Base-by-base conservation (phyloP, 495 filamentous ascomycete genomes). In the Immersiella caudata region DNA sequence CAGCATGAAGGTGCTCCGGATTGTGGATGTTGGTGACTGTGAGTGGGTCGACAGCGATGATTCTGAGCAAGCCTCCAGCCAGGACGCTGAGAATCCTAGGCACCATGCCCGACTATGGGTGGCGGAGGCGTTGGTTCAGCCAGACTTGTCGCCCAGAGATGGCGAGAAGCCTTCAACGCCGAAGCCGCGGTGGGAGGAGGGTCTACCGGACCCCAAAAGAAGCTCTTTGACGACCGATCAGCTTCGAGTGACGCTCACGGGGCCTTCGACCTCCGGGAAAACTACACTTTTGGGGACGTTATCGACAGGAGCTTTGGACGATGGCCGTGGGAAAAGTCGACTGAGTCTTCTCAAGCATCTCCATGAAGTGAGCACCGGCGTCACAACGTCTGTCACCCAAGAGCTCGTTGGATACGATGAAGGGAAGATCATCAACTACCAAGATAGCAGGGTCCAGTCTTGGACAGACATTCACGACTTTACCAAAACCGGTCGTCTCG, bases 391-490 rank as follows among this genome's bases (percentile, higher is more conserved):
- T 6, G 88, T 99, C 16, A 88, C 94, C 3, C 93, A 96, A 73
- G 95, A 97, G 75, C 83, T 99, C 9, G 86, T 98, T 65, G 95
- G 96, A 21, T 98, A 98, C 76, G 81, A 79, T 55, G 78, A 78
- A 16, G 77, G 78, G n/a, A 78, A 85, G 35, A 87, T 97, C 52
- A 82, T 97, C 78, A 98, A 97, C 71, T 97, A 94, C 75, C 88
- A 91, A 0, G 87, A 90, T 62, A 89, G 88, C 21, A 93, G 96
- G 79, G 88, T 97, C 60, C 91, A 93, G 51, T 92, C 91, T 35
- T 99, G 95, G 95, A 90, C 91, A 69, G 95, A 98, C 76, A 93
- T 97, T 56, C 95, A 99, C 76, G 81, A 83, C 60, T 83, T 87
- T n/a, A 87, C 93, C 1, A 85, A 85, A 26, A 80, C 82, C 22